Percentiles rank a stretch among this genome's conserved stretches.
phyloP scores from a whole-genome alignment of 169 alveolate genomes.

The Plasmodium cynomolgi region DNA sequence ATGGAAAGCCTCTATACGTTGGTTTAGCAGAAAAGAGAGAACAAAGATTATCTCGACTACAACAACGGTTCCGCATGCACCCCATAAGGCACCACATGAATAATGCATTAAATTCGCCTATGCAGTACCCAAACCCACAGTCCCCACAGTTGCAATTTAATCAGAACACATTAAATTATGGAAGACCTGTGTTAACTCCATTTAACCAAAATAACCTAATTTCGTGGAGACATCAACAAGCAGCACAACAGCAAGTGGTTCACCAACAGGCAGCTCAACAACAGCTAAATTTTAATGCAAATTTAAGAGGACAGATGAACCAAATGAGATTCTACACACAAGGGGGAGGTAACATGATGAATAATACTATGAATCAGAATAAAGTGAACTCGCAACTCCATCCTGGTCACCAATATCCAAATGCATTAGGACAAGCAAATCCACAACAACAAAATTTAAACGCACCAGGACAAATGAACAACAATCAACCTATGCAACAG shows the following conservation, averaged over 20 bases:
- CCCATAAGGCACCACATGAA: constrained; percentile 83
- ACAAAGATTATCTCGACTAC: constrained; percentile 91
- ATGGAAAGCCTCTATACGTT: constrained; percentile 93
- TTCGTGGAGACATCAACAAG: constrained; percentile 75
- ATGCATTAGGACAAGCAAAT: constrained; percentile 8
- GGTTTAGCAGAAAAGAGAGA: constrained; percentile 94
- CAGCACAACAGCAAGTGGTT: constrained; percentile 73
- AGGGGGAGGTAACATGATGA: constrained; percentile 30
- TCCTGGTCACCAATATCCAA: constrained; percentile 38
- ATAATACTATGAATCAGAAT: constrained; percentile 47
- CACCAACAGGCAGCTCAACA: constrained; percentile 70
- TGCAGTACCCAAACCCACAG: constrained; percentile 75
- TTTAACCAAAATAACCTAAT: constrained; percentile 67
- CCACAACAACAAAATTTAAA: constrained; percentile 36
- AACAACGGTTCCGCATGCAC: constrained; percentile 89
- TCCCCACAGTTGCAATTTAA: constrained; percentile 66
- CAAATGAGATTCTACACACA: constrained; percentile 72
- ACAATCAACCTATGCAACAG: constrained; percentile 24
- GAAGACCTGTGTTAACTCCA: constrained; percentile 67
- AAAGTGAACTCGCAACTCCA: constrained; percentile 28
- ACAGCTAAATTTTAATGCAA: constrained; percentile 31
- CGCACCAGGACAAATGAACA: constrained; percentile 18
- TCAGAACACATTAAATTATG: constrained; percentile 71
- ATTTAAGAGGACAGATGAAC: constrained; percentile 69
- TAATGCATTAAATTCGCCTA: constrained; percentile 75